These are phyloP conservation scores for Hypoxylon fragiforme DNA, from an alignment of 495 filamentous ascomycete species.

Conservation along the genomic window DNA sequence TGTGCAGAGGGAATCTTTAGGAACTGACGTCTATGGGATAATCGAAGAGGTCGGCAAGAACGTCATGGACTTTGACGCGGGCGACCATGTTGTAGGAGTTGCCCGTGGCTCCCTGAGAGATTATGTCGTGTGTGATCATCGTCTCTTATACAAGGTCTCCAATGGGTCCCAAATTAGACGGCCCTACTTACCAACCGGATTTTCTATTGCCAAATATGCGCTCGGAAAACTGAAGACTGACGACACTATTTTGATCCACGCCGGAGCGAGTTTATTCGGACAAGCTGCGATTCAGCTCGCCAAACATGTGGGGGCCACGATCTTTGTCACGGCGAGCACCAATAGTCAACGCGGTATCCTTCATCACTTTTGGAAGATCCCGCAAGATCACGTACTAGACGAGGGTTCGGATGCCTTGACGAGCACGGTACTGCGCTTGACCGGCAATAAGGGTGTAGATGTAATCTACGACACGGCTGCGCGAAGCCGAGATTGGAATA, in stretches of 20 bases:
- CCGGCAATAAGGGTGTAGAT: constrained; percentile 54
- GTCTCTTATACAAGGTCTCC: constrained; percentile 32
- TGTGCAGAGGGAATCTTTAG: constrained; percentile 32
- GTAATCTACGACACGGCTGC: constrained; percentile 55
- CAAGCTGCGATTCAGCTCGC: constrained; percentile 54
- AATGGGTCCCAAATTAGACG: constrained; percentile 41
- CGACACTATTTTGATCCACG: constrained; percentile 55
- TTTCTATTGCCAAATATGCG: constrained; percentile 52
- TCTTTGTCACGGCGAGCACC: constrained; percentile 51
- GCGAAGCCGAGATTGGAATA: constrained; percentile 10
- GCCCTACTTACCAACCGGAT: constrained; percentile 49
- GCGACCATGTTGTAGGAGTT: constrained; percentile 46
- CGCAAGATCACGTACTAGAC: constrained; percentile 49
- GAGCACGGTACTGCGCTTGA: constrained; percentile 43
- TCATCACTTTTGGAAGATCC: constrained; percentile 41
- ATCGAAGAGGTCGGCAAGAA: constrained; percentile 43
- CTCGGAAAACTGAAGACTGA: constrained; percentile 29
- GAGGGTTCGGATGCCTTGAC: constrained; percentile 36
- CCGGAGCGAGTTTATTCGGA: constrained; percentile 51
- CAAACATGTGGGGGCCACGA: constrained; percentile 44
- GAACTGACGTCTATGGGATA: constrained; percentile 48
- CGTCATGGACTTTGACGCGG: constrained; percentile 38
- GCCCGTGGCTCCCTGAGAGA: constrained; percentile 38
- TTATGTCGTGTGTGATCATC: constrained; percentile 20
- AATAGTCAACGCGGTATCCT: constrained; percentile 45